phyloP scores from a whole-genome alignment of 768 basidiomycete species.

The Dictyophora rubrovolvata region DNA sequence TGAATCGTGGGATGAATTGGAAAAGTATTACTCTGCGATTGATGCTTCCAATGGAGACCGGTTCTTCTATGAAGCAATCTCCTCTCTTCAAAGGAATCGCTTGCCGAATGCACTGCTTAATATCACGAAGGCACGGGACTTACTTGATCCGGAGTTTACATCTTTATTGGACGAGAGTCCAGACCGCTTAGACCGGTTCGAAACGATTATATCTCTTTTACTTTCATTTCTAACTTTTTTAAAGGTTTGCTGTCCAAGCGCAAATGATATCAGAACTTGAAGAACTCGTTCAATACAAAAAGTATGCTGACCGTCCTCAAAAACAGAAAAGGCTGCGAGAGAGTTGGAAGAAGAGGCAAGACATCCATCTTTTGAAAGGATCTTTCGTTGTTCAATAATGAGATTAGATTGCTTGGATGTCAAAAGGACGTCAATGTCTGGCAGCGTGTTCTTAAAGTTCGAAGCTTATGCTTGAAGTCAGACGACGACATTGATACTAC shows the following conservation, averaged over 20 bases:
- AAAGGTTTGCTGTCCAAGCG: slow-evolving; percentile 34
- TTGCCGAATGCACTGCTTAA: slow-evolving; percentile 31
- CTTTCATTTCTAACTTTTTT: not conserved
- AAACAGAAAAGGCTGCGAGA: slow-evolving; percentile 32
- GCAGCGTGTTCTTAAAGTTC: slow-evolving; percentile 40
- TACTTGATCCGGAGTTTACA: slow-evolving; percentile 35
- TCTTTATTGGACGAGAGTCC: slow-evolving; percentile 37
- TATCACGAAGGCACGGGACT: slow-evolving; percentile 34
- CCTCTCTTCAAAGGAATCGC: slow-evolving; percentile 36
- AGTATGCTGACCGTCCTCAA: slow-evolving; percentile 31
- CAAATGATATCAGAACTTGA: slow-evolving; percentile 44
- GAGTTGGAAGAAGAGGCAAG: slow-evolving; percentile 39
- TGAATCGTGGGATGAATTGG: slow-evolving; percentile 40
- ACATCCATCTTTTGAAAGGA: not conserved
- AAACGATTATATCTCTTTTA: slow-evolving; percentile 7
- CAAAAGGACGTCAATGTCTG: slow-evolving; percentile 44
- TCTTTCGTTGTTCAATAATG: not conserved
- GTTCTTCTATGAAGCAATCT: slow-evolving; percentile 41
- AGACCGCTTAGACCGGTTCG: slow-evolving; percentile 35
- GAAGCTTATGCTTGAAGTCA: slow-evolving; percentile 36
- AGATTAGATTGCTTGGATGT: slow-evolving; percentile 32
- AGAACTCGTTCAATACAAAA: slow-evolving; percentile 41
- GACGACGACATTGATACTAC: slow-evolving; percentile 38
- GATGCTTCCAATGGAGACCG: slow-evolving; percentile 37
- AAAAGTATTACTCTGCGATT: slow-evolving; percentile 37